These are phyloP conservation scores for Xylaria sp. DNA, from an alignment of 495 filamentous ascomycete genomes.

Conservation along the genomic window DNA sequence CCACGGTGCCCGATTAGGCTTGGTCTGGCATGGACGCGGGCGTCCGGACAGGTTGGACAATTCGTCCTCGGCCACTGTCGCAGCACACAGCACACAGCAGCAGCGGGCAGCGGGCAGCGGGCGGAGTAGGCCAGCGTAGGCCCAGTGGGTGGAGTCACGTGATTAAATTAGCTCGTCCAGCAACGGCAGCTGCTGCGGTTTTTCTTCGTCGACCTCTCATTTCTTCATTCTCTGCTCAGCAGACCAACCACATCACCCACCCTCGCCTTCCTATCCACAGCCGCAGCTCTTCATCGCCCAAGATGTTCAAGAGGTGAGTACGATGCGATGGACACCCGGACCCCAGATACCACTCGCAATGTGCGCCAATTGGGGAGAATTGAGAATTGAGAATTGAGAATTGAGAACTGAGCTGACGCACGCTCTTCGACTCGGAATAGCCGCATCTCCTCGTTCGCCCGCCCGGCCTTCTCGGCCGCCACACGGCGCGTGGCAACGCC, in stretches of 20 bases:
- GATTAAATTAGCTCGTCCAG: slow-evolving; percentile 27
- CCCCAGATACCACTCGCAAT: slow-evolving; percentile 16
- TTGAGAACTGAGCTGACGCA: slow-evolving; percentile 54
- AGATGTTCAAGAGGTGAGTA: slow-evolving; percentile 89
- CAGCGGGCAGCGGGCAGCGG: no score
- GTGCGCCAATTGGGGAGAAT: slow-evolving; percentile 27
- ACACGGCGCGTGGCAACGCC: slow-evolving; percentile 74
- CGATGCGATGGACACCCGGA: slow-evolving; percentile 6
- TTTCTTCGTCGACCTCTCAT: slow-evolving; percentile 38
- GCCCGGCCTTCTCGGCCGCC: slow-evolving; percentile 71
- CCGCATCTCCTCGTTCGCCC: slow-evolving; percentile 81
- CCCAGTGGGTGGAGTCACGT: slow-evolving; percentile 19
- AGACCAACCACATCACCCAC: slow-evolving; percentile 47
- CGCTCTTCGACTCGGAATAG: slow-evolving; percentile 54
- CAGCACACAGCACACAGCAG: no score
- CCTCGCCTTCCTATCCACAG: slow-evolving; percentile 50
- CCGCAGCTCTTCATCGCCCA: slow-evolving; percentile 64
- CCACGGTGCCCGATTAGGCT: slow-evolving; percentile 12
- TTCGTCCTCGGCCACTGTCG: slow-evolving; percentile 3
- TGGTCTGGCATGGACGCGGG: background rate
- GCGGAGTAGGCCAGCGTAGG: no score
- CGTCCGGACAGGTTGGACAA: slow-evolving; percentile 11
- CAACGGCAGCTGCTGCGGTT: slow-evolving; percentile 31
- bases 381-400: slow-evolving; percentile 45
- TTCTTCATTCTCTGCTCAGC: slow-evolving; percentile 43